These are phyloP conservation scores for Schizochytrium sp. DNA, from an alignment of 108 stramenopile genomes.

Conservation along the genomic window DNA sequence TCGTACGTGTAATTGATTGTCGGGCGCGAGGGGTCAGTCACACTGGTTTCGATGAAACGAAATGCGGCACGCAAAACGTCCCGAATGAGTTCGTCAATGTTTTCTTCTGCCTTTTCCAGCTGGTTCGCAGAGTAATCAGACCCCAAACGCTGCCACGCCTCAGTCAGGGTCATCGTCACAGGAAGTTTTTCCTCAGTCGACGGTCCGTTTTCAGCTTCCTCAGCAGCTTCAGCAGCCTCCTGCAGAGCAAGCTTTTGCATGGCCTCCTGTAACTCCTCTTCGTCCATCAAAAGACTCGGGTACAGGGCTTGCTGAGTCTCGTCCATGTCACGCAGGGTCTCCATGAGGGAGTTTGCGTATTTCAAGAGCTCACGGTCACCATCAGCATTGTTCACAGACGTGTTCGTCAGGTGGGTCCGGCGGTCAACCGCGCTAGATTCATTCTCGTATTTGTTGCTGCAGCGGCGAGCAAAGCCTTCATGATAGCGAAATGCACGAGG, in stretches of 20 bases:
- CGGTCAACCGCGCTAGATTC: not conserved
- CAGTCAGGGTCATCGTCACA: conserved; percentile 12
- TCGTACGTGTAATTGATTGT: not conserved
- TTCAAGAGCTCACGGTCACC: conserved; percentile 20
- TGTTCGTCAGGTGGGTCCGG: conserved; percentile 30
- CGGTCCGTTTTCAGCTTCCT: not conserved
- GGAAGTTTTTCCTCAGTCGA: not conserved
- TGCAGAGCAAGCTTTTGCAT: not conserved
- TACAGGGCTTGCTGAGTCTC: conserved; percentile 10
- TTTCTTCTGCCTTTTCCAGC: not conserved
- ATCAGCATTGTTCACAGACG: conserved; percentile 23
- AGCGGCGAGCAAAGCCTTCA: conserved; percentile 55
- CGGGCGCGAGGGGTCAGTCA: too few relatives aligned
- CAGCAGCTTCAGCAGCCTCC: conserved; percentile 4
- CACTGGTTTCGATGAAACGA: not conserved
- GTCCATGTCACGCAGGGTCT: not conserved
- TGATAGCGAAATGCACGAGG: conserved; percentile 39
- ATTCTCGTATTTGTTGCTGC: conserved; percentile 16
- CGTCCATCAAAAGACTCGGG: conserved; percentile 14
- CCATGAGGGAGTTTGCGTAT: not conserved
- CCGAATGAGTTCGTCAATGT: not conserved
- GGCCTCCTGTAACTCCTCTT: conserved; percentile 1
- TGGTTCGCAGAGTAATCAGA: not conserved
- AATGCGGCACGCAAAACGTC: conserved; percentile 23
- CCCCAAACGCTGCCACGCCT: not conserved